Evolutionary conservation across 179 eudicot genomes (phyloP), one percentile per base, ranked within the genome.

Genomic region (Amaranthus tricolor): DNA sequence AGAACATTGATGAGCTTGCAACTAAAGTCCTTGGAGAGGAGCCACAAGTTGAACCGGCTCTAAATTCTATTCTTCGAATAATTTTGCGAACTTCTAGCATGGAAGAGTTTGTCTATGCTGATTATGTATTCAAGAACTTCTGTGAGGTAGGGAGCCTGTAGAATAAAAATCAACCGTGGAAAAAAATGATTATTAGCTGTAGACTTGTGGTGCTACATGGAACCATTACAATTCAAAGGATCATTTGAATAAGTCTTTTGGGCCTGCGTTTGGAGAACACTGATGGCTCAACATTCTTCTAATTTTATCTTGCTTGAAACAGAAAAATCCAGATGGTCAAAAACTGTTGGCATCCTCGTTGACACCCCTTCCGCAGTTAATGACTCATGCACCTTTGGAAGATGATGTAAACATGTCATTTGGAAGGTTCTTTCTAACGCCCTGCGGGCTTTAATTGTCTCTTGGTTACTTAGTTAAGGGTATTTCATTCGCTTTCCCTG

Each of bases 381-480:
- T 73, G 80, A 68, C 74, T 75, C 86, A 79, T 82, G 88, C 85
- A 62, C 83, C 83, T 31, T 74, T 80, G 71, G 95, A 88, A 76
- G 97, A 94, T 70, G 97, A 92, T 79, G 85, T 90, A 66, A 83
- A 89, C 85, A 88, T 92, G 97, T 90, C 98, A 71, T 92, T 94
- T 85, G 98, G 97, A 90, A 90, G 98, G 98, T 92, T 75, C 69
- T 68, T 76, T 43, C 65, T 65, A 68, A 54, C 51, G 9, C 63
- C 53, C 11, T n/a, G 15, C 7, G 16, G 66, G 66, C 47, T 43
- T 71, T 60, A 59, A 20, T 58, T 75, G 50, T 7, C 45, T 40
- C 48, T 71, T 59, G 59, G 6, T 63, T n/a, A 54, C 52, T 59
- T 31, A 56, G 40, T 49, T 49, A 49, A 62, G 24, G 70, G 13